Conservation (phyloP, 1,284 basidiomycete genomes). For the Trametes versicolor region DNA sequence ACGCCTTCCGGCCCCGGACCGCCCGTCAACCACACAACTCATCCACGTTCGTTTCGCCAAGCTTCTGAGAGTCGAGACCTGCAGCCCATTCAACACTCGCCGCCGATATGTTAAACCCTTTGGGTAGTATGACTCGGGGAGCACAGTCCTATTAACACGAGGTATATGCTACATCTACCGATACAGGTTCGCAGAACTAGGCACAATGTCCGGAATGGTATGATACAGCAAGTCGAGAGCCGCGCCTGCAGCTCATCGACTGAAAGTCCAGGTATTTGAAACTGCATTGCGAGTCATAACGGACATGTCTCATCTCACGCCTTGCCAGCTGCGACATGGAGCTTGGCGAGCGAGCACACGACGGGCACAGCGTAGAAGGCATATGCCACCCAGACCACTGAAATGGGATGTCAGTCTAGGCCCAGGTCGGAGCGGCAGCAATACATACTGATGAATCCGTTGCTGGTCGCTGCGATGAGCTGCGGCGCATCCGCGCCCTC, state of each 20-base stretch:
- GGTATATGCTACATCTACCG: conserved; percentile 30
- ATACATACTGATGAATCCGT: conserved; percentile 79
- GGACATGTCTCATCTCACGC: conserved; percentile 27
- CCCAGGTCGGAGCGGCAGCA: background rate
- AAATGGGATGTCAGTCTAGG: conserved; percentile 9
- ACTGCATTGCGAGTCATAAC: background rate
- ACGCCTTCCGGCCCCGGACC: background rate
- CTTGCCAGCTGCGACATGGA: conserved; percentile 59
- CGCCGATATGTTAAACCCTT: background rate
- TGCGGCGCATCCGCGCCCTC: conserved; percentile 63
- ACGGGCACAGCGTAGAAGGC: conserved; percentile 78
- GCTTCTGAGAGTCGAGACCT: no score
- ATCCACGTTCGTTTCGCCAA: background rate
- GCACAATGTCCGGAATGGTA: conserved; percentile 15
- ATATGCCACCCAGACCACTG: conserved; percentile 83
- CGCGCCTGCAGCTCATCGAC: conserved; percentile 19
- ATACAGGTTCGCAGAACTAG: conserved; percentile 23
- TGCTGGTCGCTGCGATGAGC: conserved; percentile 70
- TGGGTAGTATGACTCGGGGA: background rate
- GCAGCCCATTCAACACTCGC: background rate
- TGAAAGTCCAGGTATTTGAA: background rate
- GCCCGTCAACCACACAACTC: background rate
- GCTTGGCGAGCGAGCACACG: conserved; percentile 73
- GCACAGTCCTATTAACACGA: conserved; percentile 1
- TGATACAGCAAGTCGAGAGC: conserved; percentile 17